Base-by-base conservation (phyloP, 2,329 filamentous ascomycete species). In the Xylariaceae sp. region DNA sequence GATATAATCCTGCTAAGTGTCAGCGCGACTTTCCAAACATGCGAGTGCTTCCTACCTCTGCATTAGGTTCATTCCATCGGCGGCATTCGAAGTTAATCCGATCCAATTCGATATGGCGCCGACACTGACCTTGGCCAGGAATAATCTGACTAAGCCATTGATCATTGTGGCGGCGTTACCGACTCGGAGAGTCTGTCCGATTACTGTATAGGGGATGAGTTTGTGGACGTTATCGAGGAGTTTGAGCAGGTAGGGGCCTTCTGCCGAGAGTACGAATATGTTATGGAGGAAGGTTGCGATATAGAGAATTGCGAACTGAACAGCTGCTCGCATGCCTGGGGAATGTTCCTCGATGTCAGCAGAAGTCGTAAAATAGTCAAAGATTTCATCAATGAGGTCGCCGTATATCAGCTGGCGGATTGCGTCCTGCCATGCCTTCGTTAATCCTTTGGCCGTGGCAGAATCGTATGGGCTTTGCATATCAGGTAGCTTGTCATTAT, bases 121-220 rank as follows among this genome's bases (percentile, higher is more conserved):
- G 4, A 91, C 71, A 50, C 84, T 86, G 42, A 89, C 67, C 64
- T 93, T 93, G n/a, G 86, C 81, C 12, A 93, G 71, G 13, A 90
- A 71, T 13, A 91, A 66, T 39, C 73, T 76, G 60, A 87, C 74
- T 74, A 91, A 82, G 43, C 75, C 86, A 54, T 76, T 85, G 42
- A 91, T 82, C 87, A 93, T 90, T 16, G 81, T 85, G 1, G 86
- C 86, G 0, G 86, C 86, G 57, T 91, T 93, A 4, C 87, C 84
- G 12, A 90, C 74, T 31, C 80, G 78, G 3, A 93, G 66, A 0
- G 85, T 88, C 60, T 90, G 85, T 45, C 81, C 76, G 38, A 90
- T 72, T 48, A 88, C 68, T 32, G 76, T 72, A 59, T 89, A 91
- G 0, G 87, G 87, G 0, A 89, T 65, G 42, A 90, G 68, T 41